Evolutionary conservation across 257 asterid genomes (phyloP), one percentile per base, ranked within the genome.

Genomic region (Hygrophila difformis): DNA sequence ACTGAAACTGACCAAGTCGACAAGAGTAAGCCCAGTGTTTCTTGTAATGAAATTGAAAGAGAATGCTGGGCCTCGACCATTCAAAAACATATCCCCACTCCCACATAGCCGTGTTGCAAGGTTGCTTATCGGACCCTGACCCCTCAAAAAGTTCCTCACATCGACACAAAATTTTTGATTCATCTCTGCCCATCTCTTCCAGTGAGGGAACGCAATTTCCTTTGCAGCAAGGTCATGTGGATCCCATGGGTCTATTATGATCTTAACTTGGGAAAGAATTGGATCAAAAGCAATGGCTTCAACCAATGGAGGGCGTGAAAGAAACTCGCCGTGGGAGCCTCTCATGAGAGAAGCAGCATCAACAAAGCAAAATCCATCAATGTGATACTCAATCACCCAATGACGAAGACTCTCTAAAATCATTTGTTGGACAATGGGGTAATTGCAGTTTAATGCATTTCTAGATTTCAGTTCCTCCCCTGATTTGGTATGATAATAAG

Each of bases 101-200:
- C 98, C 98, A 53, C 98, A 91, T 43, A 86, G 75, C 12, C 92
- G 75, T 1, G 96, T 91, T 19, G 98, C 95, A 9, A 91, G 79
- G 62, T 56, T 59, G 63, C 92, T 80, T 45, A 82, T 61, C 24
- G 65, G 79, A 33, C 92, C 93, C 18, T 56, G 60, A 12, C 96
- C 96, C 66, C 88, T 79, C 49, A 85, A 48, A 61, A 85, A 86
- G 64, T 91, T 79, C 51, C 93, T 81, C 50, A 82, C 81, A 21
- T 76, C 95, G 2, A 8, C 29, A 33, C 75, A 72, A 46, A 79
- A 86, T 40, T 72, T 80, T 19, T 59, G 21, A 31, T 91, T 91
- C 57, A 76, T 69, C 79, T 82, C 96, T 18, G 88, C 98, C 98
- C 98, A 91, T 80, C 81, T 79, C 64, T 77, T 84, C 98, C 98